These are phyloP conservation scores for Colletotrichum tamarilloi DNA, from an alignment of 2,329 filamentous ascomycete species.

Conservation along the genomic window DNA sequence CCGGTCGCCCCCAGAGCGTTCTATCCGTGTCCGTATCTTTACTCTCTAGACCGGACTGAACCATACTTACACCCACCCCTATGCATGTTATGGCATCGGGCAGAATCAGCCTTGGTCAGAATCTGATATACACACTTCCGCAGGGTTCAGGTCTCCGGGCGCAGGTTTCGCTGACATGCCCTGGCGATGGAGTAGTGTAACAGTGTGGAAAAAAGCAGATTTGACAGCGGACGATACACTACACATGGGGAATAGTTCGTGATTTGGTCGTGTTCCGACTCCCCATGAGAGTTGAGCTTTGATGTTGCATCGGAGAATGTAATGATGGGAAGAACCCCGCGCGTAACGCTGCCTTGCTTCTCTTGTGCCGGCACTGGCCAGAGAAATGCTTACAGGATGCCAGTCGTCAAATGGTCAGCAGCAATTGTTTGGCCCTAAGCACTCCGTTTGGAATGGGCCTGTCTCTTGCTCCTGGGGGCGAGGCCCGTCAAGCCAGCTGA, in stretches of 20 bases:
- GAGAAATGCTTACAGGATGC: background rate
- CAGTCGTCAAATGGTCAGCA: background rate
- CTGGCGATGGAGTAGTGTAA: conserved; percentile 4
- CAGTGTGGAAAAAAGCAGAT: background rate
- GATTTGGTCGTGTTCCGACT: background rate
- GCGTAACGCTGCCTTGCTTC: background rate
- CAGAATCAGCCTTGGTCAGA: background rate
- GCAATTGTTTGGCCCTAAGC: background rate
- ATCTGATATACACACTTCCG: conserved; percentile 1
- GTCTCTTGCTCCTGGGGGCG: no score
- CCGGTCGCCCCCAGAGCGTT: background rate
- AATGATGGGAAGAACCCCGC: conserved; percentile 13
- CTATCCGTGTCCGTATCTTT: background rate
- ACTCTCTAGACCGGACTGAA: background rate
- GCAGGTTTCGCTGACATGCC: background rate
- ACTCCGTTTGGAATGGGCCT: background rate
- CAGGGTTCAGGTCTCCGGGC: background rate
- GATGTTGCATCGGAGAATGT: background rate
- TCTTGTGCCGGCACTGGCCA: background rate
- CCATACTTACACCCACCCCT: background rate
- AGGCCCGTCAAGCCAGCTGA: background rate
- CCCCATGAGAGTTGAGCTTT: background rate
- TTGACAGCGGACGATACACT: conserved; percentile 20
- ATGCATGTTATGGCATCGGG: background rate
- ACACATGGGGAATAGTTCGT: conserved; percentile 1